phyloP scores from a whole-genome alignment of 1,284 basidiomycete genomes.

The Tilletia walkeri region DNA sequence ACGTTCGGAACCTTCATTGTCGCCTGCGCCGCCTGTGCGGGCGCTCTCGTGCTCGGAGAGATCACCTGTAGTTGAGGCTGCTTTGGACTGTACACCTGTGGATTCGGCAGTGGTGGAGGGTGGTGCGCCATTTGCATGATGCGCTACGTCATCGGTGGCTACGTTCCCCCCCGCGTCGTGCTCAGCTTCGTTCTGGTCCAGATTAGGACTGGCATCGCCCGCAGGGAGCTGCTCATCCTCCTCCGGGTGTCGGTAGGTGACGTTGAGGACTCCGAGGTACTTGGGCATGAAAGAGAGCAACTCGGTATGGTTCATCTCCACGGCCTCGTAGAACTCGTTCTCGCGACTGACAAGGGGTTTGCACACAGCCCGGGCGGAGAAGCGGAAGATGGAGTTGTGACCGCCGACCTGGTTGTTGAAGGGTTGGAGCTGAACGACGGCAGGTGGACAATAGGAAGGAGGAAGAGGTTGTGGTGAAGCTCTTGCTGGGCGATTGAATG shows the following conservation, averaged over 20 bases:
- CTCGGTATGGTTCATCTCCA: conserved; percentile 86
- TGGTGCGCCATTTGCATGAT: too few relatives aligned
- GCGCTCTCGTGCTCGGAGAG: background rate
- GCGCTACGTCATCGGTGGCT: too few relatives aligned
- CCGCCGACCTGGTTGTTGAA: conserved; percentile 98
- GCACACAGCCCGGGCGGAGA: conserved; percentile 95
- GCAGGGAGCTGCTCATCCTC: conserved; percentile 10
- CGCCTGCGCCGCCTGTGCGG: background rate
- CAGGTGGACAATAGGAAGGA: conserved; percentile 26
- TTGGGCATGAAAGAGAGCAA: conserved; percentile 89
- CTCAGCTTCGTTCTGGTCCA: background rate
- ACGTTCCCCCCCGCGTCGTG: conserved; percentile 32
- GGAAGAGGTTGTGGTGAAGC: conserved; percentile 21
- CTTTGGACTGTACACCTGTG: background rate
- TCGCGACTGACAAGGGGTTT: conserved; percentile 97
- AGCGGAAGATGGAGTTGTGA: conserved; percentile 95
- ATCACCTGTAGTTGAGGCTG: background rate
- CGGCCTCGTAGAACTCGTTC: conserved; percentile 96
- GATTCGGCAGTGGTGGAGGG: too few relatives aligned
- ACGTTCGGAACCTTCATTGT: background rate
- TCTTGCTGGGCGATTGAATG: background rate
- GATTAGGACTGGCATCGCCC: too few relatives aligned
- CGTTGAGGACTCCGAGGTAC: conserved; percentile 96
- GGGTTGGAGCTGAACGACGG: conserved; percentile 79
- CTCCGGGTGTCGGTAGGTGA: conserved; percentile 68